A percentile compares a stretch with the other conserved stretches of the same genome.
These are phyloP conservation scores for Carallia brachiata DNA, from an alignment of 345 rosid species.

Conservation along the genomic window DNA sequence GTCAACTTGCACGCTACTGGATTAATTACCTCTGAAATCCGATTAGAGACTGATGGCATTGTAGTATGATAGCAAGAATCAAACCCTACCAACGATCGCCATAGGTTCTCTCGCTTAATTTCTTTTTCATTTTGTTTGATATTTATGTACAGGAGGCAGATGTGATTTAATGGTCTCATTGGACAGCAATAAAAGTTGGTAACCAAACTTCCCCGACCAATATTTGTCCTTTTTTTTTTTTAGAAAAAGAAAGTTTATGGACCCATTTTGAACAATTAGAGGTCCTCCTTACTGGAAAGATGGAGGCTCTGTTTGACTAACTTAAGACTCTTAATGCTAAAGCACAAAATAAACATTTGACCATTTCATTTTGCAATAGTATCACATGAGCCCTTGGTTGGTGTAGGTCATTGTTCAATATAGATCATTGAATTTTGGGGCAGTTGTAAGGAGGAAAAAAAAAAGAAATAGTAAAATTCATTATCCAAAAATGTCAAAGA, in stretches of 20 bases:
- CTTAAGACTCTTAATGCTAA: conserved; percentile 10
- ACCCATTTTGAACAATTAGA: conserved; percentile 34
- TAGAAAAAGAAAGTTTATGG: conserved; percentile 3
- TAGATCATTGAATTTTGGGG: neutral
- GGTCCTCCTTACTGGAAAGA: conserved; percentile 30
- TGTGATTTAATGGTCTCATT: conserved; percentile 6
- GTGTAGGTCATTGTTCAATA: too few species aligned
- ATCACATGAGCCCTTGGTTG: too few species aligned
- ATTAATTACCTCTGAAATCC: too few species aligned
- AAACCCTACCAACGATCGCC: too few species aligned
- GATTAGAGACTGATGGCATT: too few species aligned
- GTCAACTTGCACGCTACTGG: too few species aligned
- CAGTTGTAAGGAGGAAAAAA: neutral
- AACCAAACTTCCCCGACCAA: conserved; percentile 46
- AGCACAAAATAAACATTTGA: too few species aligned
- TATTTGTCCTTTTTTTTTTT: neutral
- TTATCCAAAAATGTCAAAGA: conserved; percentile 20
- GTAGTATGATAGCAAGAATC: too few species aligned
- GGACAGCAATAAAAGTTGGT: conserved; percentile 51
- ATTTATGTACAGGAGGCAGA: neutral
- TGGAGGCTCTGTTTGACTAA: conserved; percentile 37
- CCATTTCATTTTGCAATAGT: too few species aligned
- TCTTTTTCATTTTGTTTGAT: neutral
- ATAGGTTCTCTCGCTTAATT: neutral
- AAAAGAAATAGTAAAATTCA: neutral